These are phyloP conservation scores for Acanthamoeba healyi DNA, from an alignment of 208 protist genomes.

Conservation along the genomic window DNA sequence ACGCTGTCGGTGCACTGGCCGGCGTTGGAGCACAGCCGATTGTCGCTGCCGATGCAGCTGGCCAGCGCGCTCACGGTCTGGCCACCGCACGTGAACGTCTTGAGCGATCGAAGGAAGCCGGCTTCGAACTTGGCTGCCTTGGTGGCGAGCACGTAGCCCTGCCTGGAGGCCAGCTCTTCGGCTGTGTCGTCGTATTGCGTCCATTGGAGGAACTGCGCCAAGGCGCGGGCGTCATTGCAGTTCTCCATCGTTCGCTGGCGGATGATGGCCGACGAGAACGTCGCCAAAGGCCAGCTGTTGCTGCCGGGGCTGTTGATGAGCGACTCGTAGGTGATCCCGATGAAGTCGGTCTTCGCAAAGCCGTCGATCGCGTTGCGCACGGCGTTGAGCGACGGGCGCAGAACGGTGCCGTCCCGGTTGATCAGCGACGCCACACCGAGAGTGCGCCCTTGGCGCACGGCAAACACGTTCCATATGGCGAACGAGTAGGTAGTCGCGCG, in stretches of 20 bases:
- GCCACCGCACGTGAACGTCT: background rate
- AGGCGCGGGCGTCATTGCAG: background rate
- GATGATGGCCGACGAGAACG: background rate
- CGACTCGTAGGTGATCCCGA: background rate
- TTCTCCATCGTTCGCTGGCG: background rate
- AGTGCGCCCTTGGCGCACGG: background rate
- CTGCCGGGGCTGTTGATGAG: background rate
- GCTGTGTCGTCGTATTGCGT: background rate
- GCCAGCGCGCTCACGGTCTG: slow-evolving; percentile 7
- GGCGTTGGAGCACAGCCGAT: slow-evolving; percentile 5
- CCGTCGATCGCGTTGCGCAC: background rate
- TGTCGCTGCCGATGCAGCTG: background rate
- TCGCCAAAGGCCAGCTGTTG: background rate
- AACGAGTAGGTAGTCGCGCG: background rate
- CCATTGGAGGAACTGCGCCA: slow-evolving; percentile 28
- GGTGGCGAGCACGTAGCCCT: slow-evolving; percentile 51
- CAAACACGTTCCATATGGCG: background rate
- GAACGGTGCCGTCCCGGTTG: background rate
- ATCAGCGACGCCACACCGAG: slow-evolving; percentile 8
- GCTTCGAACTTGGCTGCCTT: background rate
- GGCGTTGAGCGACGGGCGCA: background rate
- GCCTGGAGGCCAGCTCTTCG: background rate
- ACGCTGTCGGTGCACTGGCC: background rate
- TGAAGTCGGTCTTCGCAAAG: background rate
- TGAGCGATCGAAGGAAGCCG: background rate